Percentiles rank a stretch among this genome's conserved stretches.
phyloP scores from a whole-genome alignment of 164 flowering plant species.

The Saururus chinensis region DNA sequence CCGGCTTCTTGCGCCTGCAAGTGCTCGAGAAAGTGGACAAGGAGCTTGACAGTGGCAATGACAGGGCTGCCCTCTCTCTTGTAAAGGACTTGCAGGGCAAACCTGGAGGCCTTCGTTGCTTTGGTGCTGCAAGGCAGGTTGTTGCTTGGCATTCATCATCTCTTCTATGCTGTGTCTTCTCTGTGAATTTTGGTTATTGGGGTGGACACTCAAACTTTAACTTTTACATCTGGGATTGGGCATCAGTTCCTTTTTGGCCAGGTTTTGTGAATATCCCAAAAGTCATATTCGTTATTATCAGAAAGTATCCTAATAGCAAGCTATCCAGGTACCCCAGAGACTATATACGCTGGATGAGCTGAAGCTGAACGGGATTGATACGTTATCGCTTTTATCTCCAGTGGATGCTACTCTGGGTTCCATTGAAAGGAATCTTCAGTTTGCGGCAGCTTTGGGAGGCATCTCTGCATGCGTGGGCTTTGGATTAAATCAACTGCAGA shows the following conservation, averaged over 20 bases:
- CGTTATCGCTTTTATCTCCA: constrained; percentile 62
- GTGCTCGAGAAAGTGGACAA: constrained; percentile 53
- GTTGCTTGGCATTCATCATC: background rate
- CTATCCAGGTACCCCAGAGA: constrained; percentile 67
- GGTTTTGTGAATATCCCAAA: too few species aligned
- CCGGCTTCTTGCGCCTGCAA: constrained; percentile 11
- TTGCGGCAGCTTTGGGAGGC: constrained; percentile 54
- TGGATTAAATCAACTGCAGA: constrained; percentile 39
- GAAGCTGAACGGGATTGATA: constrained; percentile 71
- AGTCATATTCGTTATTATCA: too few species aligned
- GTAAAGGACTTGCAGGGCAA: constrained; percentile 54
- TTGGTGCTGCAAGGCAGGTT: constrained; percentile 79
- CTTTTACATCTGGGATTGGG: too few species aligned
- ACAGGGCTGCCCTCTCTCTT: constrained; percentile 54
- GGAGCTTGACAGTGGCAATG: constrained; percentile 57
- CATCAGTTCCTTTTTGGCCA: too few species aligned
- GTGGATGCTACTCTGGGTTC: constrained; percentile 65
- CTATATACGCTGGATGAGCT: constrained; percentile 84
- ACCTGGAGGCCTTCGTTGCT: constrained; percentile 60
- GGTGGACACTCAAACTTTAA: background rate
- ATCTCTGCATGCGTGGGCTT: constrained; percentile 50
- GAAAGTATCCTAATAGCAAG: too few species aligned
- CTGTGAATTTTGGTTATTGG: background rate
- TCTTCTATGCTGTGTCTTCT: background rate
- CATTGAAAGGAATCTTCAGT: constrained; percentile 63